Evolutionary conservation across 2,329 filamentous ascomycete genomes (phyloP), one percentile per base, ranked within the genome.

Genomic region (Penicillium sp.): DNA sequence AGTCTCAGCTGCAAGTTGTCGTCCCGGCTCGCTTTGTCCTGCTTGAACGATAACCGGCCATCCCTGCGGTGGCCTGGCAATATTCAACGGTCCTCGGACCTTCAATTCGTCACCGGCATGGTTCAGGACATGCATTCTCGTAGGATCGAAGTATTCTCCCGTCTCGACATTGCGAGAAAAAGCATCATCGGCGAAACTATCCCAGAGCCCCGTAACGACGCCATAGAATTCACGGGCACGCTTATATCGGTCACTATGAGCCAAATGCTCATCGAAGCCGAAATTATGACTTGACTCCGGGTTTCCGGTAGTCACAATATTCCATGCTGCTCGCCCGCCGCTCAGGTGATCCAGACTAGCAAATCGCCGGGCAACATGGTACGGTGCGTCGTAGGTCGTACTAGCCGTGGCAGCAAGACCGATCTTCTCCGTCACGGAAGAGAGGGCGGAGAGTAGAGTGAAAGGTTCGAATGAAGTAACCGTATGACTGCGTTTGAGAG

Each of bases 381-480:
- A 82, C 4, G 80, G 78, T 47, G 78, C 74, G 29, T 82, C 79
- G 49, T 81, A 82, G 0, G 80, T 82, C 0, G 79, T 82, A 0
- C 78, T 80, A 0, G 80, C 81, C 0, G 81, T 82, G 0, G 79
- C 80, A 0, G 78, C 80, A 0, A 82, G 74, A 0, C 80, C 80
- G 31, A 82, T 82, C 50, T 73, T 77, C 0, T 76, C 72, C 0
- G 80, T 82, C 0, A 81, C 77, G 0, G 73, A 67, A 0, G 79
- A 80, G 0, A 82, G 68, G 0, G 80, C 79, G 3, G 79, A 81
- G 2, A 82, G 72, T 2, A 82, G 66, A 0, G 81, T 82, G 61
- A 82, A 82, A 0, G 80, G 81, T 61, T 84, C 82, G 56, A 84
- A 84, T 0, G 81, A 84, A 0, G 81, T 83, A 1, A 82, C 79